phyloP scores from a whole-genome alignment of 371 early-diverging fungal genomes.

The Mortierella sp. region DNA sequence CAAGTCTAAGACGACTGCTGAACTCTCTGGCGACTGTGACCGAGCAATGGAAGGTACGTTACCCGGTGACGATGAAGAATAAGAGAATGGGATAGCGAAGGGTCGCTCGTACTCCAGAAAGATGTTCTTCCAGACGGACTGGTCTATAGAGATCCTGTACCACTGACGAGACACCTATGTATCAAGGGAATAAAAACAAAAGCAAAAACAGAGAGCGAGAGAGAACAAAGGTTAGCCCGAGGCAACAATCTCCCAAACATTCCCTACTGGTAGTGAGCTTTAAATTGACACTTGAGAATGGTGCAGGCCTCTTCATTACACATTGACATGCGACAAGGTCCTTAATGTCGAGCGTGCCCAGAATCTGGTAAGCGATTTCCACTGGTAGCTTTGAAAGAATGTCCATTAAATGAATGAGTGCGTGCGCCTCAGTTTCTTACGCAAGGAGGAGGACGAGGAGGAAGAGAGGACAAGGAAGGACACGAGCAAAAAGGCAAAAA shows the following conservation, averaged over 20 bases:
- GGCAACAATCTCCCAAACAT: too few relatives aligned
- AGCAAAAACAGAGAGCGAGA: background rate
- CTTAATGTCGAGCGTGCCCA: conserved; percentile 36
- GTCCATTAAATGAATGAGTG: conserved; percentile 47
- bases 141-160: conserved; percentile 44
- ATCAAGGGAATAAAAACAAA: background rate
- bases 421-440: too few relatives aligned
- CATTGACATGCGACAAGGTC: conserved; percentile 38
- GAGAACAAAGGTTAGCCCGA: background rate
- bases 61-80: background rate
- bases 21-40: background rate
- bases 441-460: background rate
- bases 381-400: conserved; percentile 39
- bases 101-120: conserved; percentile 25
- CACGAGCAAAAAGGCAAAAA: too few relatives aligned
- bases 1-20: background rate
- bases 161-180: conserved; percentile 45
- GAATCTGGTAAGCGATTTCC: conserved; percentile 39
- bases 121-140: conserved; percentile 32
- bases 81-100: conserved; percentile 23
- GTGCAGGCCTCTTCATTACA: conserved; percentile 10
- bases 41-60: background rate
- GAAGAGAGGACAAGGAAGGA: background rate
- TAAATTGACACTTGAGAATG: background rate
- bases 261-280: too few relatives aligned